Base-by-base conservation (phyloP, 495 filamentous ascomycete species). In the Penicillium coprophilum region DNA sequence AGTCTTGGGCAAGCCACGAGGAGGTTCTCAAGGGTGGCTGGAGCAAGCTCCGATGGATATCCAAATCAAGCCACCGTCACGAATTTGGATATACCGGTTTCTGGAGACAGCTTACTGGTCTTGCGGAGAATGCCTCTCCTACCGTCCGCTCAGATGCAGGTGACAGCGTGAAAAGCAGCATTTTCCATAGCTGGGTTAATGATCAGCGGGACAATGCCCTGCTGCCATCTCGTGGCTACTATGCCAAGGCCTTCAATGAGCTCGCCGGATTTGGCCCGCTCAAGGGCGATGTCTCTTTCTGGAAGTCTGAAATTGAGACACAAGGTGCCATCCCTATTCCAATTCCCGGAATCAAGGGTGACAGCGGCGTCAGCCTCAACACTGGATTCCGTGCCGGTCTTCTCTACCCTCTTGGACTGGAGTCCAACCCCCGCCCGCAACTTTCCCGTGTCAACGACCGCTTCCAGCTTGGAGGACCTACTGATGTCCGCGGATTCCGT, bases 401-500 rank as follows among this genome's bases (percentile, higher is more conserved):
- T n/a, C 70, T 88, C 34, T 84, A 80, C 56, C 85, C 85, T 44
- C 74, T 88, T 31, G 73, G 81, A 10, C 67, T 88, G 27, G 75
- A 77, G 20, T 81, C 78, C 19, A 71, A 75, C 46, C 60, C 67
- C 8, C 78, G 58, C 19, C 84, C 70, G 30, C 78, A 77, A 31
- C 83, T 87, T 3, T 92, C 90, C 48, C 83, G 90, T 24, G 81
- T 96, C 60, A 96, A 93, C 71, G 94, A 98, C 71, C 91, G 94
- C 30, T 97, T 98, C 78, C 83, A 87, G 49, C 90, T 98, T 38
- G 94, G 94, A 44, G 94, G 95, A 0, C 92, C 94, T 0, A 96
- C 91, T 20, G 91, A 96, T 67, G 90, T 98, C 28, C 88, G 94
- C 48, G 94, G 93, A 6, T 98, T 97, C 80, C 87, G 89, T 28